Evolutionary conservation across 352 stramenopile species (phyloP).

Genomic region (Globisporangium echinulatum): DNA sequence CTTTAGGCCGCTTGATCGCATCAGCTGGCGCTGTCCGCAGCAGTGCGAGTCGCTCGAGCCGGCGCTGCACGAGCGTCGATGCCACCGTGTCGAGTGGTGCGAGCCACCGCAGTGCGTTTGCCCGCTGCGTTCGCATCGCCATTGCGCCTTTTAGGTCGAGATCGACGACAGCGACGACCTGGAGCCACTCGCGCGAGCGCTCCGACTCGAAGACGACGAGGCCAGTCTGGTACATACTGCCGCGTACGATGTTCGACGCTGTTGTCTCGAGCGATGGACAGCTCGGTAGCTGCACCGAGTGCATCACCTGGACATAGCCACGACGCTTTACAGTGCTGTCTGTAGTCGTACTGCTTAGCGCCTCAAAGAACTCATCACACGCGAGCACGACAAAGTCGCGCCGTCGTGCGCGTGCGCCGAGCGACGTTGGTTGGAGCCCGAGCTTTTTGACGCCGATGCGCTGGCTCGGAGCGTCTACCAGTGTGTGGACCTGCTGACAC

Average conservation of each 20-base stretch:
- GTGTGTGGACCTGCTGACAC: conserved; percentile 16
- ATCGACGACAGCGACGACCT: conserved; percentile 22
- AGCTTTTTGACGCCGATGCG: conserved; percentile 29
- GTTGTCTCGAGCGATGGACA: conserved; percentile 31
- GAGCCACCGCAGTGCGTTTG: conserved; percentile 7
- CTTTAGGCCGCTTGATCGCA: conserved; percentile 5
- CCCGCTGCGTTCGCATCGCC: conserved; percentile 10
- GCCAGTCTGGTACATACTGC: conserved; percentile 27
- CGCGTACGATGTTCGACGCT: conserved; percentile 24
- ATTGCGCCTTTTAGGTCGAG: conserved; percentile 23
- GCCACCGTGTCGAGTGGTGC: conserved; percentile 6
- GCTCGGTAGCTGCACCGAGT: conserved; percentile 54
- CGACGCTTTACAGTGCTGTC: background rate
- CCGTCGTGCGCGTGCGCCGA: conserved; percentile 15
- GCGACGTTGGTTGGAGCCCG: conserved; percentile 21
- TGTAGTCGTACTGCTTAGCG: conserved; percentile 5
- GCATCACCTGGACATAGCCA: conserved; percentile 48
- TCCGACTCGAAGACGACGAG: conserved; percentile 28
- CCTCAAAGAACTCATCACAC: conserved; percentile 25
- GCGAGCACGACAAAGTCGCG: conserved; percentile 39
- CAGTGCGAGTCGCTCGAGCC: conserved; percentile 16
- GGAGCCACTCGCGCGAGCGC: conserved; percentile 13
- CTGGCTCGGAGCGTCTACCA: conserved; percentile 20
- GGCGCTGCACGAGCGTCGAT: conserved; percentile 10
- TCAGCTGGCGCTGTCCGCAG: conserved; percentile 14